phyloP scores from a whole-genome alignment of 148 eudicot species.

The Vaccinium myrtillus region DNA sequence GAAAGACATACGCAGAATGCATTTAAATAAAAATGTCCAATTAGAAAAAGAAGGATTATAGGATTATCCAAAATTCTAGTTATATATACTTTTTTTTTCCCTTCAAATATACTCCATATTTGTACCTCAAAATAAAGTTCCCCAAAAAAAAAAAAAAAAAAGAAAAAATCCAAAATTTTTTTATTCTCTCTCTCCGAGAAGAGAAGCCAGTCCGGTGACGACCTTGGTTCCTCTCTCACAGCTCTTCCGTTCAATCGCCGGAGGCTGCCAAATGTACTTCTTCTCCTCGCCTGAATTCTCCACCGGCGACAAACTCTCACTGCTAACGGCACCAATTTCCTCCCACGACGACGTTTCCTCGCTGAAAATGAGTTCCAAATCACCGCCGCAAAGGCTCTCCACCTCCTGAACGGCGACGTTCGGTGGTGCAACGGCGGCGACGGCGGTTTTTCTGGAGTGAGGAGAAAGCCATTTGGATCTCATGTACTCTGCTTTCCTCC shows the following conservation, averaged over 20 bases:
- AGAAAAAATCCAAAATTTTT: conserved; percentile 27
- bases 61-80: conserved; percentile 11
- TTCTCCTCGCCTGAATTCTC: conserved; percentile 17
- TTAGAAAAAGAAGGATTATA: not conserved
- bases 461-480: conserved; percentile 60
- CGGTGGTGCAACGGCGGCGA: not conserved
- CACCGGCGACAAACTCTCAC: not conserved
- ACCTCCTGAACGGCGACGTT: conserved; percentile 9
- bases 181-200: conserved; percentile 52
- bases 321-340: not conserved
- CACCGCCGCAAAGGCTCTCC: conserved; percentile 5
- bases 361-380: conserved; percentile 38
- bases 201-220: conserved; percentile 62
- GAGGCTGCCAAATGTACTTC: conserved; percentile 43
- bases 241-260: conserved; percentile 52
- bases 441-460: conserved; percentile 25
- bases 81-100: not conserved
- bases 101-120: conserved; percentile 8
- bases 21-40: no score
- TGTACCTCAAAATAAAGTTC: not conserved
- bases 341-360: not conserved
- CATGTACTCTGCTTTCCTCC: conserved; percentile 60
- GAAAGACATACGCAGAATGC: no score
- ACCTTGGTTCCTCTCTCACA: conserved; percentile 41
- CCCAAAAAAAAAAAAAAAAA: not conserved